Percentiles rank a stretch among this genome's conserved stretches.
Conservation (phyloP, 257 asterid genomes). For the Solanum virginianum region DNA sequence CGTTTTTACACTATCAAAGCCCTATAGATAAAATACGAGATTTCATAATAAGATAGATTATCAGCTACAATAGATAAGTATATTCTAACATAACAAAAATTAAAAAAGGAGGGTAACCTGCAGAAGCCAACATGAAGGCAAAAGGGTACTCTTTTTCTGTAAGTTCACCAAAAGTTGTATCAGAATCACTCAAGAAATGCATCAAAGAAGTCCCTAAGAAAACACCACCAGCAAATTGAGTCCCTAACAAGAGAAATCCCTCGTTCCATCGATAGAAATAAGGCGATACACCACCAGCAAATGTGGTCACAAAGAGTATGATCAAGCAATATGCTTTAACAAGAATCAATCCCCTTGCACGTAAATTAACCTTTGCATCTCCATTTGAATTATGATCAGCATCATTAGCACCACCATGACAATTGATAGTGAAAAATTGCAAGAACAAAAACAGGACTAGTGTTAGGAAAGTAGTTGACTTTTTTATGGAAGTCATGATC, state of each 20-base stretch:
- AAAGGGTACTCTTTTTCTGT: conserved; percentile 54
- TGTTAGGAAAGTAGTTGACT: conserved; percentile 37
- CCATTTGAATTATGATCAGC: neutral
- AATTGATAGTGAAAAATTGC: conserved; percentile 16
- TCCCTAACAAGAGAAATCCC: conserved; percentile 58
- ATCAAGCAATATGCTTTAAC: conserved; percentile 71
- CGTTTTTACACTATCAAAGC: neutral
- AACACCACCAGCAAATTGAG: conserved; percentile 86
- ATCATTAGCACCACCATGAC: conserved; percentile 44
- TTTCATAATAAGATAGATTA: neutral
- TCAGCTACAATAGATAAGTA: neutral
- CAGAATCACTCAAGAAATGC: conserved; percentile 80
- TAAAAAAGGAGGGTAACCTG: conserved; percentile 27
- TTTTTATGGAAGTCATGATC: conserved; percentile 15
- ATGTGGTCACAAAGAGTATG: conserved; percentile 52
- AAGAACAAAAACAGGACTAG: conserved; percentile 14
- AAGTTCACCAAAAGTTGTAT: conserved; percentile 24
- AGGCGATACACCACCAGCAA: conserved; percentile 68
- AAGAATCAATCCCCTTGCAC: conserved; percentile 29
- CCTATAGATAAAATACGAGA: neutral
- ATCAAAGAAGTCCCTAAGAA: conserved; percentile 75
- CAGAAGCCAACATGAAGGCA: conserved; percentile 66
- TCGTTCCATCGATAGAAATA: conserved; percentile 79
- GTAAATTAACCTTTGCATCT: conserved; percentile 5
- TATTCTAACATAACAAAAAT: neutral